Evolutionary conservation across 768 basidiomycete species (phyloP), one percentile per base, ranked within the genome.

Genomic region (Russula ochroleuca): DNA sequence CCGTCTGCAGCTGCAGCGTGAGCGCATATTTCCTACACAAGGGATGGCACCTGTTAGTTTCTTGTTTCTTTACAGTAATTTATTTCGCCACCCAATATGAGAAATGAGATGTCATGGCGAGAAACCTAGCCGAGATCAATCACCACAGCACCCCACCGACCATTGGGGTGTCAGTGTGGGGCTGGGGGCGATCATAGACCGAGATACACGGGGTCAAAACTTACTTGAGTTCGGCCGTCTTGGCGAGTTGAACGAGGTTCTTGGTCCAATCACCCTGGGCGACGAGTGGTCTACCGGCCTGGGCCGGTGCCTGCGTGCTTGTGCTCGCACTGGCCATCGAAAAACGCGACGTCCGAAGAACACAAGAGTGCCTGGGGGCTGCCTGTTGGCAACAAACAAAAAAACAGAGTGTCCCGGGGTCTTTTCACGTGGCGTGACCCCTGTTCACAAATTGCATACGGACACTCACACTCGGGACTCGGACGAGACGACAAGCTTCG

Each of bases 201-300:
- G 28, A 28, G 35, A 35, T 45, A 19, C 43, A 15, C 43, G 43
- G 17, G 50, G 9, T 11, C 9, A 5, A 13, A 7, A 82, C 88
- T 69, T 73, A 93, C 91, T 93, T 93, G 70, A 93, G 80, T 72
- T 93, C 91, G 10, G 91, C 91, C 1, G 88, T 90, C 77, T 90
- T 92, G 7, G 91, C 91, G 13, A 93, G 80, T 57, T 92, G 88
- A 37, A 93, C 87, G 48, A 93, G 80, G 74, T 91, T 88, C 69
- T 87, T 88, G 31, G 89, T 91, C 91, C 91, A 93, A 73, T 92
- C 90, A 10, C 90, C 91, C 21, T 84, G 86, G 5, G 91, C 89
- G 54, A 93, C 80, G 56, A 91, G 61, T 14, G 65, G 65, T 48
- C 50, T 63, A n/a, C 59, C 61, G 55, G 64, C 59, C 64, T 66